phyloP scores from a whole-genome alignment of 2,329 filamentous ascomycete species.

The Aureobasidium subglaciale region DNA sequence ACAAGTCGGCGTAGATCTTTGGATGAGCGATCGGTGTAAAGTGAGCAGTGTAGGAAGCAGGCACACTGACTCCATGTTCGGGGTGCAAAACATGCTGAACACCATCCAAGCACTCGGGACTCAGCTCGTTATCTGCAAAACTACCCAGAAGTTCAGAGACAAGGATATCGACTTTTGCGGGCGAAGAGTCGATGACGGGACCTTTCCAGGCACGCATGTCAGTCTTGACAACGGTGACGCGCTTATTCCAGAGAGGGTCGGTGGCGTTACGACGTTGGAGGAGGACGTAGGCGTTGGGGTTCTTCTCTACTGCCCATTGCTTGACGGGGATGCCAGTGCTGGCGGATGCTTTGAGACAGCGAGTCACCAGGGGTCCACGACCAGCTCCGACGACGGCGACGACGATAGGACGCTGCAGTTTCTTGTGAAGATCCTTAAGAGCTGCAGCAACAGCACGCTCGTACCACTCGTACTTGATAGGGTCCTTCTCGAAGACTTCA shows the following conservation, averaged over 20 bases:
- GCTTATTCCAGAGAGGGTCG: slow-evolving; percentile 61
- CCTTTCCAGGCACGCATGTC: slow-evolving; percentile 98
- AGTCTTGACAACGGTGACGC: slow-evolving; percentile 83
- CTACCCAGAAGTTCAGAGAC: slow-evolving; percentile 91
- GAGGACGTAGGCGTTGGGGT: slow-evolving; percentile 93
- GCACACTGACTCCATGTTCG: slow-evolving; percentile 83
- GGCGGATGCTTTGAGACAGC: slow-evolving; percentile 73
- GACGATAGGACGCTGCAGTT: slow-evolving; percentile 67
- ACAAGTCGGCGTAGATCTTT: slow-evolving; percentile 74
- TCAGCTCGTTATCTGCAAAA: slow-evolving; percentile 95
- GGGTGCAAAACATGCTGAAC: slow-evolving; percentile 83
- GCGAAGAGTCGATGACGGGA: slow-evolving; percentile 50
- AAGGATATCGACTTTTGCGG: slow-evolving; percentile 77
- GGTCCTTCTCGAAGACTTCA: slow-evolving; percentile 97
- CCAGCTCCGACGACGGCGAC: slow-evolving; percentile 91
- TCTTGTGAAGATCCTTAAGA: slow-evolving; percentile 72
- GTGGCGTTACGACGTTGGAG: slow-evolving; percentile 77
- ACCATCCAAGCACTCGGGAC: slow-evolving; percentile 91
- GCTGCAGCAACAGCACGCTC: slow-evolving; percentile 77
- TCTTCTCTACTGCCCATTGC: slow-evolving; percentile 94
- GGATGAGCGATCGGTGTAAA: slow-evolving; percentile 87
- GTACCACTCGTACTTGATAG: slow-evolving; percentile 96
- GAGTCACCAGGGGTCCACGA: slow-evolving; percentile 82
- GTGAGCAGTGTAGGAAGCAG: slow-evolving; percentile 86
- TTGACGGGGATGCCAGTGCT: slow-evolving; percentile 70